Percentiles rank a stretch among this genome's conserved stretches.
phyloP scores from a whole-genome alignment of 164 flowering plant genomes.

The Liquidambar formosana region DNA sequence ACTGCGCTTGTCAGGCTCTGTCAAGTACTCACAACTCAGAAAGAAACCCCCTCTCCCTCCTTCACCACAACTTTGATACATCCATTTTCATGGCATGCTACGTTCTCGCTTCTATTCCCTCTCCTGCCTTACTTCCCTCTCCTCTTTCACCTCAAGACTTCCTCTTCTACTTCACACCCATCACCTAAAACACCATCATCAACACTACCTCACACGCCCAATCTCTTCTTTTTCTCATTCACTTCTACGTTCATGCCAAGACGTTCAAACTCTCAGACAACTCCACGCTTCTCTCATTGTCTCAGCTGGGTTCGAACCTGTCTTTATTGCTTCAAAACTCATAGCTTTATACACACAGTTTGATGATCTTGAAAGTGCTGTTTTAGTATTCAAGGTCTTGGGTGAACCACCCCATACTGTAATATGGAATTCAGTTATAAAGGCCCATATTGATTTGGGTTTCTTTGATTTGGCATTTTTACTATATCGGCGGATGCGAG shows the following conservation, averaged over 20 bases:
- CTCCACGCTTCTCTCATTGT: constrained; percentile 33
- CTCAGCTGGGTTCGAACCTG: constrained; percentile 11
- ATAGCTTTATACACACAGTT: constrained; percentile 28
- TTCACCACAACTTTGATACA: no score
- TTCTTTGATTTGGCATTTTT: constrained; percentile 25
- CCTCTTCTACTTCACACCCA: constrained; percentile 28
- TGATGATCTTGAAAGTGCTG: constrained; percentile 30
- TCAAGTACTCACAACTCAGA: no score
- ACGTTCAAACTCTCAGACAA: constrained; percentile 32
- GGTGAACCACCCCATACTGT: constrained; percentile 24
- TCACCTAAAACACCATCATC: constrained; percentile 26
- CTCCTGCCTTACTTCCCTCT: neutral
- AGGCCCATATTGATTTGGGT: constrained; percentile 42
- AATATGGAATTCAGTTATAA: constrained; percentile 52
- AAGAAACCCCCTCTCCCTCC: no score
- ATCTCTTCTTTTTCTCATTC: neutral
- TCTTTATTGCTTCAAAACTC: constrained; percentile 28
- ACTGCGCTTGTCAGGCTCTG: no score
- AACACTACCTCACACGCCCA: constrained; percentile 1
- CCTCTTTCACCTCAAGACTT: constrained; percentile 13
- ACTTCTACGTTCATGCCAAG: constrained; percentile 20
- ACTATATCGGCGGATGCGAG: constrained; percentile 42
- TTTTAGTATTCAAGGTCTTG: constrained; percentile 19
- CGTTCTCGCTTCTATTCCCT: neutral
- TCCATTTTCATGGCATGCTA: constrained; percentile 3